Percentiles rank a stretch among this genome's conserved stretches.
phyloP scores from a whole-genome alignment of 345 rosid species.

The Toxicodendron radicans region DNA sequence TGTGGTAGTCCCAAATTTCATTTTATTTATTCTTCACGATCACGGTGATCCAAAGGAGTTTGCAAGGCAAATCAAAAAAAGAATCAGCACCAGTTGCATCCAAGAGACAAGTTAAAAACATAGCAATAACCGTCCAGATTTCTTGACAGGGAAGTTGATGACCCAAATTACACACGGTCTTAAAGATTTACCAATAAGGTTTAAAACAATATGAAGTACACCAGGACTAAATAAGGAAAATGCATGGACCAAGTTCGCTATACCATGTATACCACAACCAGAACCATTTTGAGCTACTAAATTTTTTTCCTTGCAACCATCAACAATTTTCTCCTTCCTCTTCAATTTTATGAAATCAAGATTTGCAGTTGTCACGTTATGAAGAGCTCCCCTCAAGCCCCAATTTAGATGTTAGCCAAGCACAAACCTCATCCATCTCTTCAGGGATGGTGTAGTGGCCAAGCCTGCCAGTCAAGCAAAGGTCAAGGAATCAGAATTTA shows the following conservation, averaged over 20 bases:
- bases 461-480: conserved; percentile 44
- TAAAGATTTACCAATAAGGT: conserved; percentile 10
- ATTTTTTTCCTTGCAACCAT: conserved; percentile 13
- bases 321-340: conserved; percentile 7
- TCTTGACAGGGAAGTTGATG: conserved; percentile 5
- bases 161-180: conserved; percentile 1
- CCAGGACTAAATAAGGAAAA: background rate
- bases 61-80: too few relatives aligned
- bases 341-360: conserved; percentile 1
- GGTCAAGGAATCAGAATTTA: conserved; percentile 5
- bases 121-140: background rate
- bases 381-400: conserved; percentile 54
- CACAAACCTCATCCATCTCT: conserved; percentile 82
- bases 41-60: too few relatives aligned
- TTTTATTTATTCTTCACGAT: too few relatives aligned
- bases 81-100: too few relatives aligned
- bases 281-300: conserved; percentile 22
- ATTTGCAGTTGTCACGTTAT: conserved; percentile 8
- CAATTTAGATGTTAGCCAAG: conserved; percentile 71
- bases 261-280: conserved; percentile 19
- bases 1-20: background rate
- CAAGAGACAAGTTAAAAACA: background rate
- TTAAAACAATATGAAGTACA: conserved; percentile 11
- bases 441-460: conserved; percentile 91
- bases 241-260: conserved; percentile 11